Percentiles rank a stretch among this genome's conserved stretches.
Conservation (phyloP, 768 basidiomycete species). For the Tricholomella constricta region DNA sequence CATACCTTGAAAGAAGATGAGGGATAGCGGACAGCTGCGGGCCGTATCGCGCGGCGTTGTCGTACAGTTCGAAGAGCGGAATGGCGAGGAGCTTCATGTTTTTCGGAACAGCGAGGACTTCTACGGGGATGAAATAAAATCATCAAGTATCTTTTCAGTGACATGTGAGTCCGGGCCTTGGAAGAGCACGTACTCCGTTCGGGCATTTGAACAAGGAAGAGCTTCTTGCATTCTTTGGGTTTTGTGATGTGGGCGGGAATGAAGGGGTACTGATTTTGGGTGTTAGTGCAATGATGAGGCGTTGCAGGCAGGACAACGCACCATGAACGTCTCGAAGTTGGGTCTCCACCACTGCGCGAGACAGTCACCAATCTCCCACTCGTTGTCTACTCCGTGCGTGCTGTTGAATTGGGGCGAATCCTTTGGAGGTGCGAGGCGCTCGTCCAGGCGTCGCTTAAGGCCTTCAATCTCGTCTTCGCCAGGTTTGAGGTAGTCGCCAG, state of each 20-base stretch:
- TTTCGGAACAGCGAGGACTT: constrained; percentile 94
- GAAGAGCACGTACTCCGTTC: constrained; percentile 70
- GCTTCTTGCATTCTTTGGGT: constrained; percentile 97
- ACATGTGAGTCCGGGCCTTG: not conserved
- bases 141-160: not conserved
- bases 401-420: constrained; percentile 74
- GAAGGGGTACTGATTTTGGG: constrained; percentile 74
- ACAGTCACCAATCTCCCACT: constrained; percentile 97
- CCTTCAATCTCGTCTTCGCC: constrained; percentile 93
- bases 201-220: constrained; percentile 95
- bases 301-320: constrained; percentile 39
- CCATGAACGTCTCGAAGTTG: constrained; percentile 99
- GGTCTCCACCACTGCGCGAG: constrained; percentile 99
- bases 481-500: constrained; percentile 98
- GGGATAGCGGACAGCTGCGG: constrained; percentile 95
- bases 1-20: constrained; percentile 82
- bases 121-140: constrained; percentile 40
- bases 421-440: constrained; percentile 80
- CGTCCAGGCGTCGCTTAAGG: constrained; percentile 85
- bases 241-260: constrained; percentile 95
- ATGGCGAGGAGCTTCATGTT: constrained; percentile 99
- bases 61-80: constrained; percentile 95
- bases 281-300: not conserved
- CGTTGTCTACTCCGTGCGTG: constrained; percentile 76
- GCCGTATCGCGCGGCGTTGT: constrained; percentile 94